Base-by-base conservation (phyloP, 345 rosid genomes). In the Fremontodendron californicum region DNA sequence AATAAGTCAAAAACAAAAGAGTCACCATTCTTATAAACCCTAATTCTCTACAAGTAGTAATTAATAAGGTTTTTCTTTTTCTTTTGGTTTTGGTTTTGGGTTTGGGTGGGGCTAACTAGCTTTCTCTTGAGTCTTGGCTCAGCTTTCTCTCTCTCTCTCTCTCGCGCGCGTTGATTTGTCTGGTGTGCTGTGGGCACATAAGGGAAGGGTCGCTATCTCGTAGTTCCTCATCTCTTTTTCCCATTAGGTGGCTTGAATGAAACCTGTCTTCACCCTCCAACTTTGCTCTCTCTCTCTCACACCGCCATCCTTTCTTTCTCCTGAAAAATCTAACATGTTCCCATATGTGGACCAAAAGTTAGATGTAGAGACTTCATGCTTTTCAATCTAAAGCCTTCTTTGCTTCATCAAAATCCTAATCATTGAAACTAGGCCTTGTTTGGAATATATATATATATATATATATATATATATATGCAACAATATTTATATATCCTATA, bases 211-310 rank as follows among this genome's bases (percentile, higher is more conserved):
- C 92, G 55, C 86, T 77, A 8, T 87, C 92, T 78, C 10, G 29
- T 81, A 78, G 88, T 87, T 86, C 88, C 78, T 80, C 83, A 74
- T 78, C 84, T 82, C 84, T 81, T 77, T 82, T 82, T 83, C 84
- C 72, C 77, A 81, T 75, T 83, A 84, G 89, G 85, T 89, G 90
- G 87, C 84, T 74, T 78, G 87, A 89, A 64, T 65, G 83, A 58
- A 87, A 82, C 92, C 35, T 75, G 77, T 80, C 87, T 75, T 82
- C 27, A 67, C 71, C 81, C 86, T 77, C 76, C 78, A 78, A 75
- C 69, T 64, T 76, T 61, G 60, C 78, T 81, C 54, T 75, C 55
- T 57, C 6, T 45, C 49, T 45, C 35, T 33, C 35, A 33, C 35
- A 33, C 1, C 35, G 35, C 62, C 25, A 77, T 49, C 49, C 42